These are phyloP conservation scores for Alectoria sarmentosa DNA, from an alignment of 495 filamentous ascomycete species.

Conservation along the genomic window DNA sequence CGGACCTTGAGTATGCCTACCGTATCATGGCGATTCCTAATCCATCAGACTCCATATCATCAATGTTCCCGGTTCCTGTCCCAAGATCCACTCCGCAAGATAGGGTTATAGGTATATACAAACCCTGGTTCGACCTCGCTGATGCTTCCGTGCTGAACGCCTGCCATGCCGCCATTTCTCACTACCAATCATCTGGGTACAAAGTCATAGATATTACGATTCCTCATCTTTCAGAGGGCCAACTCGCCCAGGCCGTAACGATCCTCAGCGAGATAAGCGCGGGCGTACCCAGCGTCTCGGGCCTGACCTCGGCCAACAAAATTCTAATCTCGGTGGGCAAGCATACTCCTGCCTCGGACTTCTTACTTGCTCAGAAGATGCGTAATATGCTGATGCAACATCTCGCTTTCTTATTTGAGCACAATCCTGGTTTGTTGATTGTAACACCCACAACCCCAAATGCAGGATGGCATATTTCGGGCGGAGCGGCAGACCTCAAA, in stretches of 20 bases:
- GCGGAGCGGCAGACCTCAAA: conserved; percentile 44
- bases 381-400: conserved; percentile 77
- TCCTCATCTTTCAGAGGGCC: conserved; percentile 65
- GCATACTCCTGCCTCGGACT: conserved; percentile 60
- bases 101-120: conserved; percentile 63
- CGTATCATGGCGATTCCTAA: conserved; percentile 67
- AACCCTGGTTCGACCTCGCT: conserved; percentile 67
- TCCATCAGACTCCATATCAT: conserved; percentile 43
- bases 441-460: conserved; percentile 73
- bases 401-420: conserved; percentile 61
- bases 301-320: conserved; percentile 63
- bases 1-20: conserved; percentile 79
- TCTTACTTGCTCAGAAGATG: conserved; percentile 67
- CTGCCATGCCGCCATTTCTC: conserved; percentile 53
- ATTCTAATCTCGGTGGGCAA: conserved; percentile 59
- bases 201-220: conserved; percentile 63
- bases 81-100: conserved; percentile 28
- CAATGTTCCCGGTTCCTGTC: conserved; percentile 45
- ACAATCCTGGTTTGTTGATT: conserved; percentile 70
- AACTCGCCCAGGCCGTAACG: conserved; percentile 71
- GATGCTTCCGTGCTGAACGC: conserved; percentile 53
- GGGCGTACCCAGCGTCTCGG: conserved; percentile 34
- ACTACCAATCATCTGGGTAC: conserved; percentile 58
- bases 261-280: conserved; percentile 64
- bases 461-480: conserved; percentile 61